Conservation (phyloP, 305 asterid species). For the Solanum hybrid region DNA sequence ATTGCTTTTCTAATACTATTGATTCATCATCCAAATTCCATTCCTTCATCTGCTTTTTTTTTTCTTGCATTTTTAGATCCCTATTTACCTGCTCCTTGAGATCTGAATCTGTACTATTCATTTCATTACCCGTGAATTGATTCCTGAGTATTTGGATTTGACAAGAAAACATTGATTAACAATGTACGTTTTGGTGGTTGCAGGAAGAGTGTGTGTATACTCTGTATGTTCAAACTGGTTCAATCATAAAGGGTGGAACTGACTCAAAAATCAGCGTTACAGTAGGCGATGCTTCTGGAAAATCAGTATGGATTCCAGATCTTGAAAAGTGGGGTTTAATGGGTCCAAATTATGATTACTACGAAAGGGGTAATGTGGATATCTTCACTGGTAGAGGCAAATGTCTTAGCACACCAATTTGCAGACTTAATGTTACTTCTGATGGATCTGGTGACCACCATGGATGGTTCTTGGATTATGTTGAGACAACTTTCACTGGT, state of each 20-base stretch:
- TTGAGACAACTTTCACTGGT: slow-evolving; percentile 39
- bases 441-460: slow-evolving; percentile 43
- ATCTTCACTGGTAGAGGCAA: slow-evolving; percentile 41
- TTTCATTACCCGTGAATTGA: too few relatives aligned
- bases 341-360: slow-evolving; percentile 40
- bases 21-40: neutral
- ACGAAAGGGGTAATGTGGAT: slow-evolving; percentile 40
- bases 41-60: neutral
- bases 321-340: slow-evolving; percentile 45
- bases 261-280: slow-evolving; percentile 34
- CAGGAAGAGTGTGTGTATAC: slow-evolving; percentile 46
- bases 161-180: too few relatives aligned
- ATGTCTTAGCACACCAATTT: slow-evolving; percentile 32
- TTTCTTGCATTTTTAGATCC: neutral
- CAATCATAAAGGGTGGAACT: slow-evolving; percentile 36
- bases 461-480: slow-evolving; percentile 41
- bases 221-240: slow-evolving; percentile 41
- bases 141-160: too few relatives aligned
- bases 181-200: neutral
- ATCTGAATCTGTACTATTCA: neutral
- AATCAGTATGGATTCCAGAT: slow-evolving; percentile 29
- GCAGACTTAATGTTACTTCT: slow-evolving; percentile 46
- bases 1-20: neutral
- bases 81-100: neutral
- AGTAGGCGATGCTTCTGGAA: slow-evolving; percentile 22